A percentile compares a stretch with the other conserved stretches of the same genome.
Evolutionary conservation across 2,329 filamentous ascomycete genomes (phyloP).

Genomic region (Aspergillus sp.): DNA sequence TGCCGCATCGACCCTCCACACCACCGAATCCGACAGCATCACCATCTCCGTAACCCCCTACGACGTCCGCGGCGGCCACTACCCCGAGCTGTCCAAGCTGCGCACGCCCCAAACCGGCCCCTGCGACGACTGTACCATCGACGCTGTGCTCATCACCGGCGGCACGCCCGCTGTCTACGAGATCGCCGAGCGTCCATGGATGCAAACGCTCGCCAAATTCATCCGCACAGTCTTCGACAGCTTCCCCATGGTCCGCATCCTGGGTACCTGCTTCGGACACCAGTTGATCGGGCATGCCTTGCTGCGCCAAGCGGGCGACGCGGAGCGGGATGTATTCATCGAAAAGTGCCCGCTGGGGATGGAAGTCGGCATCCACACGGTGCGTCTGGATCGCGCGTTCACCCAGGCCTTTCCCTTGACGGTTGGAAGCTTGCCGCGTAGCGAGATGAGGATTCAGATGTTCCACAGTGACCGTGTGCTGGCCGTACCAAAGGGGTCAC

Average conservation of each 20-base stretch:
- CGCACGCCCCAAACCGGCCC: constrained; percentile 13
- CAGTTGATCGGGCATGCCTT: constrained; percentile 25
- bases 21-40: constrained; percentile 15
- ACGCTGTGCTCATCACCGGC: constrained; percentile 31
- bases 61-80: constrained; percentile 28
- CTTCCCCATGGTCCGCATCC: constrained; percentile 28
- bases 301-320: not conserved
- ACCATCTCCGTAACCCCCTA: constrained; percentile 33
- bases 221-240: constrained; percentile 21
- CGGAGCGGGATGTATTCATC: constrained; percentile 16
- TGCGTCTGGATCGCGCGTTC: constrained; percentile 22
- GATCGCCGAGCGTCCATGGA: constrained; percentile 23
- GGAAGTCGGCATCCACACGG: constrained; percentile 29
- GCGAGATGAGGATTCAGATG: constrained; percentile 26
- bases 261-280: constrained; percentile 34
- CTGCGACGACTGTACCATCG: constrained; percentile 15
- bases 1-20: constrained; percentile 27
- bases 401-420: constrained; percentile 15
- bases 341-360: constrained; percentile 20
- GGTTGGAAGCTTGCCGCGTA: not conserved
- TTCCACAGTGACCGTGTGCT: constrained; percentile 31
- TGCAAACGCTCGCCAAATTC: constrained; percentile 19
- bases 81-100: constrained; percentile 25
- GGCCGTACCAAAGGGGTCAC: constrained; percentile 5
- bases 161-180: constrained; percentile 23